Base-by-base conservation (phyloP, 352 stramenopile genomes). In the Phytophthora hibernalis region DNA sequence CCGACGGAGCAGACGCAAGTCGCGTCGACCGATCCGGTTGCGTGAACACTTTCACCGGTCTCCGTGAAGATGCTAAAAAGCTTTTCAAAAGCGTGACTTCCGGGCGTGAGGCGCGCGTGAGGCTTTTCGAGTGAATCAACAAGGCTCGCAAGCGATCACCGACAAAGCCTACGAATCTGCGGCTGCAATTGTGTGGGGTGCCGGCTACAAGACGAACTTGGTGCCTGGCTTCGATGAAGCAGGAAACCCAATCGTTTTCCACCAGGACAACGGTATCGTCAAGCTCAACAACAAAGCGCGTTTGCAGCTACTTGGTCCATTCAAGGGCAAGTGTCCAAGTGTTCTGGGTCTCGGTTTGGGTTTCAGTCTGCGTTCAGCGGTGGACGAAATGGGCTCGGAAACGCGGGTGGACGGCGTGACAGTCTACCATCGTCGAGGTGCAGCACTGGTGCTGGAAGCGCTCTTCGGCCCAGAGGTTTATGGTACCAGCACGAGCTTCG, bases 31-130 rank as follows among this genome's bases (percentile, higher is more conserved):
- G 84, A 7, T 79, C 70, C 0, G 90, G 89, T 0, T 91, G 87
- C 20, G 72, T 96, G 31, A 93, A 96, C 64, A 92, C 87, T 11
- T 97, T 97, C 61, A 93, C 81, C 0, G 90, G 90, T 0, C 58
- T 97, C 8, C 80, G 89, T 2, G 88, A 93, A 59, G 87, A 97
- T 44, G 85, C 90, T 6, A 96, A 96, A 68, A 63, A 60, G 8
- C 64, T 97, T 16, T 96, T 79, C 65, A 85, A 85, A 31, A 82
- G 80, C 22, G 76, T 95, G 40, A 69, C 72, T n/a, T 54, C 67
- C 4, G 83, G 82, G 8, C 80, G 77, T 8, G 90, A 96, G 48
- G 50, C 62, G 6, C 80, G 86, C 15, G 69, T 96, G n/a, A 76
- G 85, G 7, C 73, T 96, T 28, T 89, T 43, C 84, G 95, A 43